These are phyloP conservation scores for Phaseolus coccineus DNA, from an alignment of 331 rosid genomes.

Conservation along the genomic window DNA sequence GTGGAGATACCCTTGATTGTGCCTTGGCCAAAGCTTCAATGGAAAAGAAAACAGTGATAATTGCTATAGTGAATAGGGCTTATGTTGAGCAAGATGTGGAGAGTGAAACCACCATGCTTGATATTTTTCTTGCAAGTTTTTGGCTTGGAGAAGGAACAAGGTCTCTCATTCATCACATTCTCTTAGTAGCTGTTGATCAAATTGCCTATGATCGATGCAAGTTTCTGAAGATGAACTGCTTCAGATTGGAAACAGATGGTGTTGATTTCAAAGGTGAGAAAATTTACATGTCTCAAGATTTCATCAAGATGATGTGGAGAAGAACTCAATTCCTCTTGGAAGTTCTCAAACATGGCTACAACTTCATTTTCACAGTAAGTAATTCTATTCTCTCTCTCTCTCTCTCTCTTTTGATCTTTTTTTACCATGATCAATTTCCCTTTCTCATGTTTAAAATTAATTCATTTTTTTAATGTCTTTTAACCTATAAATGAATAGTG, in stretches of 20 bases:
- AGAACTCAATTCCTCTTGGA: conserved; percentile 67
- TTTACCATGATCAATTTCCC: not conserved
- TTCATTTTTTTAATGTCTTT: too few relatives aligned
- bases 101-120: conserved; percentile 74
- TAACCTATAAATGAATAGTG: too few relatives aligned
- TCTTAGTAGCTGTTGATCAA: conserved; percentile 72
- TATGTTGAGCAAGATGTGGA: conserved; percentile 64
- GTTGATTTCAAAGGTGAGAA: conserved; percentile 72
- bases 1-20: conserved; percentile 55
- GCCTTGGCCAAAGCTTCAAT: conserved; percentile 60
- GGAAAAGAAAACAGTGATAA: conserved; percentile 74
- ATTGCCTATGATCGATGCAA: conserved; percentile 70
- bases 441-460: not conserved
- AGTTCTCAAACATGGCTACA: conserved; percentile 84
- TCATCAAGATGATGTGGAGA: conserved; percentile 88
- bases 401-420: too few relatives aligned
- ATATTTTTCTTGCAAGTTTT: conserved; percentile 73
- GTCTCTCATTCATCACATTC: conserved; percentile 61
- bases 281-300: conserved; percentile 74
- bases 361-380: conserved; percentile 76
- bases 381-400: not conserved
- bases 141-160: conserved; percentile 84
- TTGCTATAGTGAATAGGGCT: conserved; percentile 68
- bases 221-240: conserved; percentile 70
- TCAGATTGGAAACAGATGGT: conserved; percentile 63